These are phyloP conservation scores for Berberis thunbergii DNA, from an alignment of 164 flowering plant species.

Conservation along the genomic window DNA sequence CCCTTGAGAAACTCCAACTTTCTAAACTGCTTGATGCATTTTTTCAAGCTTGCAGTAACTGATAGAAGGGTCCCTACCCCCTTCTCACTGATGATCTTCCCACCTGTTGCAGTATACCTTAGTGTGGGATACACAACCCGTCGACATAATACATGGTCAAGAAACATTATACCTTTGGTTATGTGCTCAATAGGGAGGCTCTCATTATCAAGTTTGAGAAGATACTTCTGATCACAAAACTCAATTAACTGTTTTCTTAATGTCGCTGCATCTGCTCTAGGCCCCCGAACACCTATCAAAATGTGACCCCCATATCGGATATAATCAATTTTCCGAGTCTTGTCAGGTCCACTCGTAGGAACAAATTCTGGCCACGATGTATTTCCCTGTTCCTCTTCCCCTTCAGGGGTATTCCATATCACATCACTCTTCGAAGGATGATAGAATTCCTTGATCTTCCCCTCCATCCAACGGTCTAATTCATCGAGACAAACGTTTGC, in stretches of 20 bases:
- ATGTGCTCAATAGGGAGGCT: constrained; percentile 91
- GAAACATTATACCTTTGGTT: constrained; percentile 95
- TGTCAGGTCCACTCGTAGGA: constrained; percentile 94
- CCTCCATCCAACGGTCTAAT: constrained; percentile 88
- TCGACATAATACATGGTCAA: constrained; percentile 88
- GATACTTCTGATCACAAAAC: constrained; percentile 81
- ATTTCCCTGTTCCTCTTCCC: constrained; percentile 82
- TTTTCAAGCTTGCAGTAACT: constrained; percentile 91
- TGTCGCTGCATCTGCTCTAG: constrained; percentile 86
- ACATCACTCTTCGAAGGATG: constrained; percentile 84
- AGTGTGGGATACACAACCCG: constrained; percentile 94
- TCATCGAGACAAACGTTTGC: constrained; percentile 82
- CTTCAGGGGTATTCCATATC: constrained; percentile 85
- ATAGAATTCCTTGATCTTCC: constrained; percentile 72
- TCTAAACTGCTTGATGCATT: constrained; percentile 83
- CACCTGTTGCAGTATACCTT: constrained; percentile 95
- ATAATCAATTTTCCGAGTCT: constrained; percentile 88
- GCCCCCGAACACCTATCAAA: constrained; percentile 87
- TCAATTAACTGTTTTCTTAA: constrained; percentile 85
- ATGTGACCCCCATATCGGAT: constrained; percentile 90
- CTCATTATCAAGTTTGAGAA: constrained; percentile 83
- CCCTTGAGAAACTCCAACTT: constrained; percentile 82
- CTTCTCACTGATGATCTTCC: constrained; percentile 94
- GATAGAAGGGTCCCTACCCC: constrained; percentile 91
- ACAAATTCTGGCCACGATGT: constrained; percentile 99